Conservation (phyloP, 2,329 filamentous ascomycete species). For the Paracorniculantispora psalliotae region DNA sequence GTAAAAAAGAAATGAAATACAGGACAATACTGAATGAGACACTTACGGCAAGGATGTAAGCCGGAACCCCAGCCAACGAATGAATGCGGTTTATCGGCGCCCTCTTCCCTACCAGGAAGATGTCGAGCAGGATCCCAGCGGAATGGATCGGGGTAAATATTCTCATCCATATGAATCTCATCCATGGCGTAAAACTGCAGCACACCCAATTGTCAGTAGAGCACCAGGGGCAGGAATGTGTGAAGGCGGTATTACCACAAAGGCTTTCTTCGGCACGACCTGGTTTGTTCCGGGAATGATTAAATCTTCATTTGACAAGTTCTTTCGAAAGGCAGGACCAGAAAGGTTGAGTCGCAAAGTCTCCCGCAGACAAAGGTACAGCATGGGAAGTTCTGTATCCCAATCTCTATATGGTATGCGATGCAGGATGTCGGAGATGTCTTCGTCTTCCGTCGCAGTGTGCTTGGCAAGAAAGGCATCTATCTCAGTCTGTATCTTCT, state of each 20-base stretch:
- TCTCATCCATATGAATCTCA: constrained; percentile 45
- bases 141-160: constrained; percentile 43
- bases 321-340: constrained; percentile 48
- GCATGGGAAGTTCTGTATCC: constrained; percentile 49
- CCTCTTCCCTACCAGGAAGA: constrained; percentile 41
- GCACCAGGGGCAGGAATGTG: no score
- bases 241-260: constrained; percentile 26
- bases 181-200: constrained; percentile 35
- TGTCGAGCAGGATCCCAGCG: constrained; percentile 48
- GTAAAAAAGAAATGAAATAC: neutral
- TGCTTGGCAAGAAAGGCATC: constrained; percentile 39
- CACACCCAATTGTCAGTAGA: neutral
- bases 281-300: constrained; percentile 39
- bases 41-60: constrained; percentile 31
- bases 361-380: constrained; percentile 49
- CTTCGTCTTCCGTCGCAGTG: constrained; percentile 26
- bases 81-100: constrained; percentile 26
- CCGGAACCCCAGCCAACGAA: constrained; percentile 34
- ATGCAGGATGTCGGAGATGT: constrained; percentile 33
- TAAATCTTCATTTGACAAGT: constrained; percentile 40
- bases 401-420: constrained; percentile 46
- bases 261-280: constrained; percentile 45
- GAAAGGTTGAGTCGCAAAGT: constrained; percentile 45
- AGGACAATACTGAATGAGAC: neutral
- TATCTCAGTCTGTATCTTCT: constrained; percentile 42